Conservation (phyloP, 495 filamentous ascomycete species). For the Aspergillus ostianus region DNA sequence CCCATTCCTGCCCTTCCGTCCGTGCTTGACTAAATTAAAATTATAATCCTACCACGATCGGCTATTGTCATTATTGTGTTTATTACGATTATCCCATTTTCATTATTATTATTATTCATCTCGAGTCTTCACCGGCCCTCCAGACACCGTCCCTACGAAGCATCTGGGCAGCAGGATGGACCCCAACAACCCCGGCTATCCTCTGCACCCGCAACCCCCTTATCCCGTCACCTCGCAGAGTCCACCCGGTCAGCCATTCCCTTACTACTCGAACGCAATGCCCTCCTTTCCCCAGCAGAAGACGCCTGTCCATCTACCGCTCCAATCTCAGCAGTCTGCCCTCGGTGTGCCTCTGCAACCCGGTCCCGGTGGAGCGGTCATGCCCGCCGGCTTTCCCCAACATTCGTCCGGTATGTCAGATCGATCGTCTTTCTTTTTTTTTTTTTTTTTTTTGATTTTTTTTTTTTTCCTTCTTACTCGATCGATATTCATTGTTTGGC, state of each 20-base stretch:
- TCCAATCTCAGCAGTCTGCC: conserved; percentile 38
- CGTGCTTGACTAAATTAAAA: neutral
- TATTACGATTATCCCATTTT: neutral
- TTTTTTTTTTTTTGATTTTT: conserved; percentile 14
- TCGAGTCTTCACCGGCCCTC: neutral
- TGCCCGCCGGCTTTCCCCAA: conserved; percentile 42
- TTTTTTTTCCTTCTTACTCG: conserved; percentile 2
- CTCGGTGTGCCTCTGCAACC: conserved; percentile 44
- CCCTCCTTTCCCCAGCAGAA: conserved; percentile 42
- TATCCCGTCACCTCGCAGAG: conserved; percentile 42
- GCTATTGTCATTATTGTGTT: neutral
- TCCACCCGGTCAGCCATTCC: conserved; percentile 31
- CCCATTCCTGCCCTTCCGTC: neutral
- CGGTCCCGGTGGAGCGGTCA: conserved; percentile 44
- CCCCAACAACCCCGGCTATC: conserved; percentile 42
- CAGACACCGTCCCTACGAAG: neutral
- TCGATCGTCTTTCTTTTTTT: conserved; percentile 12
- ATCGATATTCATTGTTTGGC: neutral
- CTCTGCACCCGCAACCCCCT: conserved; percentile 24
- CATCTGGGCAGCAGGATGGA: conserved; percentile 32
- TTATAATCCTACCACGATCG: neutral
- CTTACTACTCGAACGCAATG: conserved; percentile 42
- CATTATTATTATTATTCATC: neutral
- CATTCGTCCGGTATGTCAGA: conserved; percentile 38
- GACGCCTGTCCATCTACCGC: conserved; percentile 22